Evolutionary conservation across 768 basidiomycete genomes (phyloP), one percentile per base, ranked within the genome.

Genomic region (Lactarius akahatsu): DNA sequence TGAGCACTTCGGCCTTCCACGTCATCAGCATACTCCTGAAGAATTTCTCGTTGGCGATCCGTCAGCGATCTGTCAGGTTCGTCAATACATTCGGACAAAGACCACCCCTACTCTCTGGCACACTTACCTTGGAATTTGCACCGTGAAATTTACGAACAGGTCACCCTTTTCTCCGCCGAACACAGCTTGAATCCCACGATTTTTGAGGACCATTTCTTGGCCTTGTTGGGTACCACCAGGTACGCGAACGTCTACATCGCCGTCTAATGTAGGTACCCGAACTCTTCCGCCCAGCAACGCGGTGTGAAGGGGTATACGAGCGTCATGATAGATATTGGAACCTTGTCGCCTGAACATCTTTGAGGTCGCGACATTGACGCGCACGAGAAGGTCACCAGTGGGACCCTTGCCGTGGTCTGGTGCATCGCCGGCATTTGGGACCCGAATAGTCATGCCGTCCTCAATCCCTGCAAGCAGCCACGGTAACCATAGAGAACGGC

Each of bases 171-270:
- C 83, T 50, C 82, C 78, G 59, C 78, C 78, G 73, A 83, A 82
- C 8, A 90, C 81, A 28, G 85, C 81, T 55, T 84, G 75, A 15
- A 98, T 87, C 36, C 97, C 97, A 61, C 92, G 86, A 47, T 88
- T 88, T 78, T 90, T 91, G 73, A 99, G 78, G 26, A 97, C 92
- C 86, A 96, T 96, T 76, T 98, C 95, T 79, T 98, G 94, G 20
- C 96, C 96, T 74, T 90, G 94, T 77, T 98, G 97, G 2, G 96
- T 98, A 55, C 97, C 96, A 26, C 83, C 82, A 63, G 95, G 93
- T 50, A 99, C 85, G 70, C 91, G 89, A 52, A 98, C 92, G 65
- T 98, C 95, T 1, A 98, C 94, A 55, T 97, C 93, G 30, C 96
- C 94, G 68, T 98, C 96, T 23, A 98, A 80, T 54, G 97, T 99